These are phyloP conservation scores for Malus orientalis DNA, from an alignment of 306 rosid genomes.

Conservation along the genomic window DNA sequence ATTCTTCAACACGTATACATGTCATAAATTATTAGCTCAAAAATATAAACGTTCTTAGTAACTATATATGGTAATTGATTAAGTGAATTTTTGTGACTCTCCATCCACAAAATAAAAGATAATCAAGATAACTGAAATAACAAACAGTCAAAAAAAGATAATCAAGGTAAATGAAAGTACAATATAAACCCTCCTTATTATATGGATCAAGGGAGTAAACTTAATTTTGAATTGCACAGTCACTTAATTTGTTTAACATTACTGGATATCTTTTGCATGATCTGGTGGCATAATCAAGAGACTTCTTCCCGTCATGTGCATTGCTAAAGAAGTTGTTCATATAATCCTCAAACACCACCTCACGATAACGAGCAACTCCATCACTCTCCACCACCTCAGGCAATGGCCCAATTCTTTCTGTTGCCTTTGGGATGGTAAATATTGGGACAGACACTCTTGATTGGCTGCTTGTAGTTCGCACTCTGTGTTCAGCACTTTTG, in stretches of 20 bases:
- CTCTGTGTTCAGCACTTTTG: conserved; percentile 58
- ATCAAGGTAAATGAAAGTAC: no score
- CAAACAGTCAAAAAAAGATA: no score
- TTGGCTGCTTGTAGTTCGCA: conserved; percentile 32
- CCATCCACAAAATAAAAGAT: no score
- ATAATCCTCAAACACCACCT: conserved; percentile 44
- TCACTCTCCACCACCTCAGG: conserved; percentile 33
- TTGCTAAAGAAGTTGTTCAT: conserved; percentile 47
- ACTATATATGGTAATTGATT: no score
- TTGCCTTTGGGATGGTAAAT: conserved; percentile 26
- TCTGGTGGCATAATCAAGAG: conserved; percentile 43
- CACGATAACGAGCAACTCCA: conserved; percentile 38
- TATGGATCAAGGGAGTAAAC: not conserved
- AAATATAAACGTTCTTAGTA: no score
- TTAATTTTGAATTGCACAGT: not conserved
- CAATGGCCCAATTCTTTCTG: conserved; percentile 40
- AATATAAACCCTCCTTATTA: no score
- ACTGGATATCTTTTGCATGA: not conserved
- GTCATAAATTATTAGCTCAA: no score
- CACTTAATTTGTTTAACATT: not conserved
- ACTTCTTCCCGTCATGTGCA: conserved; percentile 50
- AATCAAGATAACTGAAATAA: no score
- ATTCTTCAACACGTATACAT: no score
- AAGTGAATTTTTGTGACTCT: no score
- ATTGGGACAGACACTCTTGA: conserved; percentile 53